These are phyloP conservation scores for Yarrowia yakushimensis DNA, from an alignment of 805 yeast genomes.

Conservation along the genomic window DNA sequence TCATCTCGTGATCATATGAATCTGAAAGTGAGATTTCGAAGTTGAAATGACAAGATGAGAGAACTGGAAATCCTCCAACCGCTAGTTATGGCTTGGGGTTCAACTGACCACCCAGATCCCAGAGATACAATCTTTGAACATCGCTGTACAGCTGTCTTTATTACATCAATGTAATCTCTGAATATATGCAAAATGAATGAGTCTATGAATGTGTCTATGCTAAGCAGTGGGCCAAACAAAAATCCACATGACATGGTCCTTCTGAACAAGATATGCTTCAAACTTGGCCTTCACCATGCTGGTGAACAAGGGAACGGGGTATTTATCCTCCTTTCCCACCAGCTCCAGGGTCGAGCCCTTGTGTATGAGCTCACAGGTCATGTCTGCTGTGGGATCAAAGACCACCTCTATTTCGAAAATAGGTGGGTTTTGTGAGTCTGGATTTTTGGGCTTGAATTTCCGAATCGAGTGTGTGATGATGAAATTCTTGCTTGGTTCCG, in stretches of 20 bases:
- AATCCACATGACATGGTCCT: neutral
- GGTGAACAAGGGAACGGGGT: neutral
- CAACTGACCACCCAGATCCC: too few species aligned
- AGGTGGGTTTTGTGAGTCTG: neutral
- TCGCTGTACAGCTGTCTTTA: too few species aligned
- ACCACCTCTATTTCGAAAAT: conserved; percentile 6
- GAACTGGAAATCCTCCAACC: too few species aligned
- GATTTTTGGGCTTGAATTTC: conserved; percentile 1
- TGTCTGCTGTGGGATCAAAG: conserved; percentile 2
- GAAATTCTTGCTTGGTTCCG: neutral
- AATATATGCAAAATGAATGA: neutral
- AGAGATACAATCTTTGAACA: too few species aligned
- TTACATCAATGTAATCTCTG: neutral
- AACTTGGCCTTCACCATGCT: conserved; percentile 21
- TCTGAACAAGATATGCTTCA: conserved; percentile 26
- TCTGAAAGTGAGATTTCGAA: too few species aligned
- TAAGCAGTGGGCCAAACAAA: neutral
- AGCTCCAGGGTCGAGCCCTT: conserved; percentile 1
- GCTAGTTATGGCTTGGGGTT: too few species aligned
- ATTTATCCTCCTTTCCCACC: neutral
- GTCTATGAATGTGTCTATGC: neutral
- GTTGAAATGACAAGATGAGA: too few species aligned
- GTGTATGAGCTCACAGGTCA: neutral
- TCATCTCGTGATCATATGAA: too few species aligned
- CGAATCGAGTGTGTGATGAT: conserved; percentile 16